Conservation (phyloP, 257 asterid species). For the Petunia secreta region DNA sequence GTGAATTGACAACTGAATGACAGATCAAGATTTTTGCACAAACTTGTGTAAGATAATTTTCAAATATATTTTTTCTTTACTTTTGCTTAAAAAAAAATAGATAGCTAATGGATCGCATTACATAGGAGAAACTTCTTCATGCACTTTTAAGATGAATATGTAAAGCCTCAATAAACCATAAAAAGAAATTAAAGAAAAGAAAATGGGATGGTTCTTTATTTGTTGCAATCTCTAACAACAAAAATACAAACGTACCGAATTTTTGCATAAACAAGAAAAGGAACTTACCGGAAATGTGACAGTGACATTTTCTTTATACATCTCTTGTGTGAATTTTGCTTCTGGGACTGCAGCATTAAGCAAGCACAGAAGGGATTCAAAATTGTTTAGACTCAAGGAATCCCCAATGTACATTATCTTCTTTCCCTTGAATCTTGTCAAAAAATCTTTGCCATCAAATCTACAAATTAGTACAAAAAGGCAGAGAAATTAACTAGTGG, state of each 20-base stretch:
- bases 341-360: conserved; percentile 38
- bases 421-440: conserved; percentile 57
- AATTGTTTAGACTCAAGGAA: conserved; percentile 58
- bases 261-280: not conserved
- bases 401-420: conserved; percentile 69
- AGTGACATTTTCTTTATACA: conserved; percentile 26
- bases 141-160: no score
- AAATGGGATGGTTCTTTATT: no score
- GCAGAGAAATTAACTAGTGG: not conserved
- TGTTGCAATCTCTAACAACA: not conserved
- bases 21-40: no score
- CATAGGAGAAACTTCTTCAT: no score
- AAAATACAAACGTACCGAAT: not conserved
- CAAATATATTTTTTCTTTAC: no score
- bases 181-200: no score
- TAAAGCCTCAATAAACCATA: no score
- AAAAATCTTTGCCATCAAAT: conserved; percentile 54
- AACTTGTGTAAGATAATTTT: no score
- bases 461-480: conserved; percentile 32
- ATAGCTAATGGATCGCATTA: no score
- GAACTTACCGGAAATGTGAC: conserved; percentile 49
- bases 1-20: no score
- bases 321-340: conserved; percentile 28
- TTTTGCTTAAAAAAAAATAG: no score
- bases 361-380: conserved; percentile 60